Evolutionary conservation across 2,329 filamentous ascomycete species (phyloP).

Genomic region (Aspergillus spinulosporus): DNA sequence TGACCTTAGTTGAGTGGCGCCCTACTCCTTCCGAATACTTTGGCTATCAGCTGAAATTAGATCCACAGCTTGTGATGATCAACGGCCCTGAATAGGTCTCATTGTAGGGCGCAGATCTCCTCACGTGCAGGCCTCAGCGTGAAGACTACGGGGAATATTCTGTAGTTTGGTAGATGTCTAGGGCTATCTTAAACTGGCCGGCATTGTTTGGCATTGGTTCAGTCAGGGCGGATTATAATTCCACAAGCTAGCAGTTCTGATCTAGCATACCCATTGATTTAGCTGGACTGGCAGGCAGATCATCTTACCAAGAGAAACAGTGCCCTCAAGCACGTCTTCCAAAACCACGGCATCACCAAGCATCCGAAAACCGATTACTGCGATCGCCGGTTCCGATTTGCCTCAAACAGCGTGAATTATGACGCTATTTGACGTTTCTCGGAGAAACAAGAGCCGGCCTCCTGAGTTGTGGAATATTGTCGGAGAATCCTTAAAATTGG

Average conservation of each 20-base stretch:
- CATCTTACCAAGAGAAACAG: neutral
- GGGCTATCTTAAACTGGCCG: too few species aligned
- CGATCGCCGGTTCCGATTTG: neutral
- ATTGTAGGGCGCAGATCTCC: neutral
- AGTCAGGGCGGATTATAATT: too few species aligned
- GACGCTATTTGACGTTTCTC: neutral
- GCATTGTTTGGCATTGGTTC: neutral
- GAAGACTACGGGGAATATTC: too few species aligned
- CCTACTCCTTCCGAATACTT: too few species aligned
- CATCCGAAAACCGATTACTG: neutral
- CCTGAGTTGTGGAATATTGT: neutral
- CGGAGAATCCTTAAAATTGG: neutral
- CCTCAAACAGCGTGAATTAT: neutral
- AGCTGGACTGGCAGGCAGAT: too few species aligned
- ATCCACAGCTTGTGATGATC: neutral
- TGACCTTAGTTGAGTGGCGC: too few species aligned
- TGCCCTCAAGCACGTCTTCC: neutral
- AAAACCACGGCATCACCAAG: neutral
- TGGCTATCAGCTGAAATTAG: neutral
- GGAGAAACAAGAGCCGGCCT: neutral
- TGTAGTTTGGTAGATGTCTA: too few species aligned
- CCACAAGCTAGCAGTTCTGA: too few species aligned
- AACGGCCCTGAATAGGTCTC: neutral
- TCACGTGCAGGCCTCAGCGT: neutral
- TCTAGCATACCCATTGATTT: too few species aligned